A percentile compares a stretch with the other conserved stretches of the same genome.
These are phyloP conservation scores for Quercus robur DNA, from an alignment of 306 rosid species.

Conservation along the genomic window DNA sequence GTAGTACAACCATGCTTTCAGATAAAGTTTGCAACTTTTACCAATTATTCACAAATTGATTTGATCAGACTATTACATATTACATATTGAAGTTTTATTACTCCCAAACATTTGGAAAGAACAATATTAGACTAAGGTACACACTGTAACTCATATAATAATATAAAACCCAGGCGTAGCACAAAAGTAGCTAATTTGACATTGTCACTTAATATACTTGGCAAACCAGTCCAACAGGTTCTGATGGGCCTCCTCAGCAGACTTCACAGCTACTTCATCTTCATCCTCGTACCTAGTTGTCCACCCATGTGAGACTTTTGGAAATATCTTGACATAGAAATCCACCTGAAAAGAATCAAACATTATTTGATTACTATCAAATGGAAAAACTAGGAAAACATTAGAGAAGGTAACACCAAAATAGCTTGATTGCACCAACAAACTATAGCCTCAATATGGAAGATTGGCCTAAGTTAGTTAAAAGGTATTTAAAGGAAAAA, in stretches of 20 bases:
- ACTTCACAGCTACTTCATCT: constrained; percentile 24
- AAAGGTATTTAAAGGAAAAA: not conserved
- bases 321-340: constrained; percentile 31
- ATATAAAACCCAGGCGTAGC: not conserved
- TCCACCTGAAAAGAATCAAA: not conserved
- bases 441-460: not conserved
- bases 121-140: not conserved
- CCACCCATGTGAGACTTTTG: constrained; percentile 35
- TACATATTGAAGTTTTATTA: not conserved
- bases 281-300: constrained; percentile 17
- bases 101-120: not conserved
- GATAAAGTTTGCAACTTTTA: not conserved
- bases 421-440: not conserved
- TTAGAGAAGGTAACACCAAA: not conserved
- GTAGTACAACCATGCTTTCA: not conserved
- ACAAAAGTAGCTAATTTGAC: not conserved
- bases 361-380: not conserved
- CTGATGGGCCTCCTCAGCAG: constrained; percentile 34
- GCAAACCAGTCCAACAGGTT: constrained; percentile 28
- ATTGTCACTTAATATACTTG: constrained; percentile 18
- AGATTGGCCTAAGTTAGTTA: not conserved
- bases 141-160: not conserved
- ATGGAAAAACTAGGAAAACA: not conserved
- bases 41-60: not conserved
- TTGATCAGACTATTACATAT: not conserved